Evolutionary conservation across 768 basidiomycete species (phyloP), one percentile per base, ranked within the genome.

Genomic region (Exsudoporus frostii): DNA sequence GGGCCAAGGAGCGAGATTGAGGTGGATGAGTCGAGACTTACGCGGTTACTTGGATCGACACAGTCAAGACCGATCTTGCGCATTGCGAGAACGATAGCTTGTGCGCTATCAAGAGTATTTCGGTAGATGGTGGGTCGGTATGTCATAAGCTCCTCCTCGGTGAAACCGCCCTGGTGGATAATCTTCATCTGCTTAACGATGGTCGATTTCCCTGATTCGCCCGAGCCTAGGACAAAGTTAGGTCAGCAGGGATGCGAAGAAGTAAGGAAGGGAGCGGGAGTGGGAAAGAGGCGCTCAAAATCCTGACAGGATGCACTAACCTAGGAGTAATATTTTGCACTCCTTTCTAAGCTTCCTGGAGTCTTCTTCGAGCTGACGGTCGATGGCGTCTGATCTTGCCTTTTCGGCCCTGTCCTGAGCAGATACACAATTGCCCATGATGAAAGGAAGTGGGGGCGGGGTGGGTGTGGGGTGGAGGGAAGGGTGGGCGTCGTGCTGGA

Each of bases 111-210:
- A 55, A 96, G 76, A 5, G 95, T 84, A 68, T 96, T 90, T 62
- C 84, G 84, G 72, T 88, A 92, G 44, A 98, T 85, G 29, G 86
- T 85, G 0, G 85, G 80, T 19, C 88, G 78, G 74, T 83, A 96
- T 4, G 82, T 78, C 54, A 85, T 76, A 25, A 92, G 82, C 68
- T 97, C 93, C 0, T 87, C 80, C 8, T 73, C 71, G 3, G 85
- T 82, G 72, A 93, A 98, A 13, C 95, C 95, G 56, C 86, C 84
- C 69, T 96, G 90, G 69, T 98, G 90, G 45, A 98, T 94, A 53
- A 98, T 95, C 79, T 96, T 97, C 94, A 98, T 97, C 71, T 98
- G 95, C 68, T 98, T 98, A 33, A 97, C 93, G 58, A 98, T 92
- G 0, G 95, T 98, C 5, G 84, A 86, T 73, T 98, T 98, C 7